Base-by-base conservation (phyloP, 1,284 basidiomycete genomes). In the Sutorius eximius region DNA sequence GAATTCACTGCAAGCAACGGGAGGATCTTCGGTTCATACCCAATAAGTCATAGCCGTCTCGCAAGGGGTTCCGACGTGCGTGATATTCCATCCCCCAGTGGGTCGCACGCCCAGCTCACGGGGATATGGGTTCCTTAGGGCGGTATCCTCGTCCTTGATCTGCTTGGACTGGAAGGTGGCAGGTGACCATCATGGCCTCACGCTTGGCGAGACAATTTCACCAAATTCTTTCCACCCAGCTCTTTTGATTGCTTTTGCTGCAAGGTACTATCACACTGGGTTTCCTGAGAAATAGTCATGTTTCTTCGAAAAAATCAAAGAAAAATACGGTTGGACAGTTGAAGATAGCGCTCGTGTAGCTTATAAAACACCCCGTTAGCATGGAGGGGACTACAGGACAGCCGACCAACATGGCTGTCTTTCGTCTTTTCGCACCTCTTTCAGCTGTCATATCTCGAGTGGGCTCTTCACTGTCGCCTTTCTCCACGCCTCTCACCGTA, bases 391-490 rank as follows among this genome's bases (percentile, higher is more conserved):
- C 11, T 24, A 13, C 36, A 56, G 13, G 42, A 40, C 29, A 16
- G 30, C 20, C 16, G 24, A n/a, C 13, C 1, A 9, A 30, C 22
- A 64, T 64, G 63, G 40, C 8, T 34, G 24, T 16, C 44, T 43
- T 49, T 2, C 13, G 41, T 18, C 41, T 55, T 30, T 48, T 59
- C 0, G 9, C 24, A 0, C 38, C 62, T 16, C 16, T 55, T 20
- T 56, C 43, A 0, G 37, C 22, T 5, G 18, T 53, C 16, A 34
- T 52, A 29, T 20, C 44, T 18, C 59, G 43, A 38, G 63, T 66
- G 30, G 49, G 56, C 13, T 38, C 32, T 27, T 32, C 11, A 9
- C 15, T 27, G 12, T 44, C 12, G 5, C 22, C 10, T 3, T 13
- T 7, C 10, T 9, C 12, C 15, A 12, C 30, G 0, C 22, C 27